Evolutionary conservation across 106 monocot species (phyloP).

Genomic region (Iris macrosiphon): DNA sequence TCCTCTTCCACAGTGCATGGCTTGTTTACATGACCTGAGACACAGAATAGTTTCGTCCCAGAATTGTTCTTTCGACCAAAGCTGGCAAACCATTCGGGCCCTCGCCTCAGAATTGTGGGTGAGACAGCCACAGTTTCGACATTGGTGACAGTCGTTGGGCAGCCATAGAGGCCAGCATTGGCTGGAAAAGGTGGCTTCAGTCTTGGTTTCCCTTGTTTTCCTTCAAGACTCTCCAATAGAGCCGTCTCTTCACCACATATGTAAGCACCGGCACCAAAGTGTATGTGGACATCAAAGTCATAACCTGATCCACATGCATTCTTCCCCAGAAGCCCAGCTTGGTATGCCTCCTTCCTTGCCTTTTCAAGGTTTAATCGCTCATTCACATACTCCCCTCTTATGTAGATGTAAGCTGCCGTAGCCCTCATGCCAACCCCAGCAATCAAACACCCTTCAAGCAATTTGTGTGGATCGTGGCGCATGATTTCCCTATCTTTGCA

Average conservation of each 20-base stretch:
- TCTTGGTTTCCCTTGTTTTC: conserved; percentile 48
- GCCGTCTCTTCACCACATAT: conserved; percentile 80
- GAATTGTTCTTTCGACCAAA: conserved; percentile 76
- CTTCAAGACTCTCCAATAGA: conserved; percentile 71
- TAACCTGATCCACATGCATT: conserved; percentile 82
- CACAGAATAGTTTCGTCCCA: conserved; percentile 62
- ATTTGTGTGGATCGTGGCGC: conserved; percentile 75
- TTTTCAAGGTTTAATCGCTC: conserved; percentile 55
- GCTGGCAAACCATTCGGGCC: conserved; percentile 80
- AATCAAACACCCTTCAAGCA: conserved; percentile 68
- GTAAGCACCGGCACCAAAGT: conserved; percentile 71
- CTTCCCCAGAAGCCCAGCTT: conserved; percentile 55
- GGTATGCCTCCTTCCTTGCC: conserved; percentile 66
- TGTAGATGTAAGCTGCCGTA: conserved; percentile 68
- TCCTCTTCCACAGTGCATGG: conserved; percentile 83
- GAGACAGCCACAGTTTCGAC: conserved; percentile 76
- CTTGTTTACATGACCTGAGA: conserved; percentile 76
- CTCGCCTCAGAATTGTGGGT: conserved; percentile 64
- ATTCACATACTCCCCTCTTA: conserved; percentile 66
- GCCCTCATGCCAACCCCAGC: conserved; percentile 76
- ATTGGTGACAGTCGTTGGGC: conserved; percentile 70
- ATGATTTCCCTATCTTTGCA: conserved; percentile 71
- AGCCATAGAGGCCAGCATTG: conserved; percentile 74
- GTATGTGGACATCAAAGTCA: conserved; percentile 71
- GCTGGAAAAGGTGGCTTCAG: conserved; percentile 78